phyloP scores from a whole-genome alignment of 1,284 basidiomycete species.

The Trametes sp. region DNA sequence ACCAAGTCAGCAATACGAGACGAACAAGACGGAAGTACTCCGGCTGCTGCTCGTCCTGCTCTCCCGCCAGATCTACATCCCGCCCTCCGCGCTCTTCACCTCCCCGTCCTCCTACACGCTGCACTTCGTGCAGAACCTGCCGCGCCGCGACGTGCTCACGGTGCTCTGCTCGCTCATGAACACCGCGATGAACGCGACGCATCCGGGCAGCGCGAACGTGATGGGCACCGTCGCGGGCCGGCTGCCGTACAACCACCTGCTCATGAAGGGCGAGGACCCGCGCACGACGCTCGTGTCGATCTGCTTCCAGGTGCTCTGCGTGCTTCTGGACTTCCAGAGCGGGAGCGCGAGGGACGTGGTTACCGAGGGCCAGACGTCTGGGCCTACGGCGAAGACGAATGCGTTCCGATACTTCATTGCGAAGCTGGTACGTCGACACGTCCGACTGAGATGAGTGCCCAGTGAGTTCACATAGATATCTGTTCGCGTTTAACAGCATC shows the following conservation, averaged over 20 bases:
- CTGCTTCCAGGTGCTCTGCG: constrained; percentile 79
- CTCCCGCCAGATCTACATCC: constrained; percentile 86
- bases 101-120: constrained; percentile 79
- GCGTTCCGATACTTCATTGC: constrained; percentile 90
- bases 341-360: constrained; percentile 66
- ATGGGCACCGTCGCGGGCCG: constrained; percentile 72
- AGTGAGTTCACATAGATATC: background rate
- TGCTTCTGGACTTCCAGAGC: constrained; percentile 84
- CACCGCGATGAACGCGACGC: constrained; percentile 79
- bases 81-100: constrained; percentile 73
- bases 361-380: constrained; percentile 51
- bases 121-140: constrained; percentile 78
- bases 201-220: constrained; percentile 51
- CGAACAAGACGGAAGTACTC: constrained; percentile 86
- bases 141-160: constrained; percentile 84
- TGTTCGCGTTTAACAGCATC: constrained; percentile 65
- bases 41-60: constrained; percentile 86
- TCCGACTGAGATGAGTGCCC: background rate
- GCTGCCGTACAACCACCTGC: constrained; percentile 88
- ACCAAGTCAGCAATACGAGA: constrained; percentile 71
- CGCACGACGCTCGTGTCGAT: constrained; percentile 73
- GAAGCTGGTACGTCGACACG: constrained; percentile 66
- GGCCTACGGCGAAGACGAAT: constrained; percentile 78
- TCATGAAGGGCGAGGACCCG: constrained; percentile 87
- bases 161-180: constrained; percentile 92